Evolutionary conservation across 2,329 filamentous ascomycete species (phyloP), one percentile per base, ranked within the genome.

Genomic region (Nothomitra cinnamomea): DNA sequence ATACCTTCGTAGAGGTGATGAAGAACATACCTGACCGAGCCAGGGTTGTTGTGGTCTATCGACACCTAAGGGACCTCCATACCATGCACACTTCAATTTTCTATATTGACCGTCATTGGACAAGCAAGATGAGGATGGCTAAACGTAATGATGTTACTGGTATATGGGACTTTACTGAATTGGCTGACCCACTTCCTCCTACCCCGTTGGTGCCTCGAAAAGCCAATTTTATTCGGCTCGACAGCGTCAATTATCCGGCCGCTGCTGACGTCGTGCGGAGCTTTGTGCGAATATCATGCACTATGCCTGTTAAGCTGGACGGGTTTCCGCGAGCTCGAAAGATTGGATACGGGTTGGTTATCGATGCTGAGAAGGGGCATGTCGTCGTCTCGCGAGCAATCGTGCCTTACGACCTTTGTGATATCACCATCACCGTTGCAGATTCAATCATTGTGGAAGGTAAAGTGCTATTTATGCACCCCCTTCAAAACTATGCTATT

Each of bases 321-420:
- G 92, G 92, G n/a, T 98, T 95, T 65, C 94, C 92, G 4, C 87
- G 92, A 66, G 87, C 92, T 59, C 78, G 88, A 50, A 92, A 94
- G 69, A 92, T 88, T 70, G 92, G 92, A 0, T 95, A 95, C 74
- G 92, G 92, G 40, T 72, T 98, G 38, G 90, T 98, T n/a, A 86
- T 98, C 57, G 92, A 98, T 67, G 92, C 94, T 0, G 87, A 94
- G 56, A 90, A 95, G 70, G 92, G 92, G 17, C 75, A 98, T 17
- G 92, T 98, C 5, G 78, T 96, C 56, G 90, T 96, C 53, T 96
- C 92, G 1, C 75, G 92, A 63, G 90, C 94, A 1, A 87, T 95
- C 58, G 85, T 98, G 19, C 92, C 92, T 1, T 95, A 95, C 64
- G 88, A 98, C 66, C 79, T 98, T 35, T 96, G 90, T 68, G 92